Evolutionary conservation across 73 alveolate species (phyloP).

Genomic region (Tetrahymena borealis): DNA sequence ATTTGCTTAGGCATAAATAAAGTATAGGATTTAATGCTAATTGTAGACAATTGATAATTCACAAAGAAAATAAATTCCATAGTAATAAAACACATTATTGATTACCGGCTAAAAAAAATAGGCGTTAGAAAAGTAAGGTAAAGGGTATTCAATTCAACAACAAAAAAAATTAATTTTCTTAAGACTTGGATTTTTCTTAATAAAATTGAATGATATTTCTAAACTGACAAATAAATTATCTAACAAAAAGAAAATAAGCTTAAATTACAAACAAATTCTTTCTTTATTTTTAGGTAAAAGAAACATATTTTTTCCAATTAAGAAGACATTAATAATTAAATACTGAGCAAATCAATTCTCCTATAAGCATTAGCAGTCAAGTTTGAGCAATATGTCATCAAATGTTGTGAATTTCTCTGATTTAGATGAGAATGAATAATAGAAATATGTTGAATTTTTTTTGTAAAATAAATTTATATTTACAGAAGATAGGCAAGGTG

Average conservation of each 20-base stretch:
- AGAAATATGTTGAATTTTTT: not conserved
- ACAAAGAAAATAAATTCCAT: not conserved
- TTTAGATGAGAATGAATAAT: not conserved
- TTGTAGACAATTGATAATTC: not conserved
- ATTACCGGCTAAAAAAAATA: not conserved
- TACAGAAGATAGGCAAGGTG: not conserved
- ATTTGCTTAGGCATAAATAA: too few relatives aligned
- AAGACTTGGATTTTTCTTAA: not conserved
- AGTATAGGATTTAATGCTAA: not conserved
- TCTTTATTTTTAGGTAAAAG: too few relatives aligned
- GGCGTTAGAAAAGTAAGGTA: slow-evolving; percentile 5
- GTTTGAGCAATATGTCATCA: not conserved
- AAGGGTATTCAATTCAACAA: not conserved
- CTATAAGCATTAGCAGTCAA: too few relatives aligned
- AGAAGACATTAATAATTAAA: too few relatives aligned
- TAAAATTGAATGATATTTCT: not conserved
- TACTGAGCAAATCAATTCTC: too few relatives aligned
- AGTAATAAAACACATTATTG: not conserved
- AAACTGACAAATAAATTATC: not conserved
- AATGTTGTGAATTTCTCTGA: not conserved
- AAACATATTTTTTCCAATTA: too few relatives aligned
- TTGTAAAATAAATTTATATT: not conserved
- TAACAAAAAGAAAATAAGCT: not conserved
- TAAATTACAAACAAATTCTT: too few relatives aligned
- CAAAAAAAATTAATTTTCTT: not conserved